Percentiles rank a stretch among this genome's conserved stretches.
Evolutionary conservation across 164 flowering plant genomes (phyloP).

Genomic region (Sedum album): DNA sequence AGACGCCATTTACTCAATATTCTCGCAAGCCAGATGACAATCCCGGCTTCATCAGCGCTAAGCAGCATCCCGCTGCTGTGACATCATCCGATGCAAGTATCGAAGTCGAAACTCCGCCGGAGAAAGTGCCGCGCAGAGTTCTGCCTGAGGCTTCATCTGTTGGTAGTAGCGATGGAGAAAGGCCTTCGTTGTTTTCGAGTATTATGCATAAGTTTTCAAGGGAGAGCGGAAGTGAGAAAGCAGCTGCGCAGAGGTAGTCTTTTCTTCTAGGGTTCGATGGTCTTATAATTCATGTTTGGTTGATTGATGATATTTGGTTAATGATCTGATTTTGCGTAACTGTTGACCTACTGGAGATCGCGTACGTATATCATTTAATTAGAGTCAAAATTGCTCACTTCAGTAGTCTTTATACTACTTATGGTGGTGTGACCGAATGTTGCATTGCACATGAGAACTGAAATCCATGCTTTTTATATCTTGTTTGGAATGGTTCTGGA

Average conservation of each 20-base stretch:
- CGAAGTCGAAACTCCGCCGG: conserved; percentile 92
- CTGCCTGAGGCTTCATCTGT: conserved; percentile 15
- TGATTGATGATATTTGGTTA: neutral
- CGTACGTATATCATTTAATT: too few species aligned
- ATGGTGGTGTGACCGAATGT: too few species aligned
- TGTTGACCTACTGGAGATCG: too few species aligned
- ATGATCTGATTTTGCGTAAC: neutral
- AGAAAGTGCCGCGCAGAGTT: conserved; percentile 62
- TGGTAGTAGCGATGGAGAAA: conserved; percentile 13
- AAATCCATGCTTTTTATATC: neutral
- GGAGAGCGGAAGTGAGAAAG: conserved; percentile 22
- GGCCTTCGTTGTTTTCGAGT: conserved; percentile 43
- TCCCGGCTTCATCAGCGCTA: conserved; percentile 7
- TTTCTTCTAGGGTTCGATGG: conserved; percentile 3
- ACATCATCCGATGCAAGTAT: conserved; percentile 11
- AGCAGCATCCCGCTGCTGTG: conserved; percentile 9
- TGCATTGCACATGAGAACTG: too few species aligned
- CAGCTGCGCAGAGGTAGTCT: conserved; percentile 24
- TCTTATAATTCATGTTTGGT: neutral
- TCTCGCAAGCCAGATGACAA: conserved; percentile 16
- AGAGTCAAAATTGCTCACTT: too few species aligned
- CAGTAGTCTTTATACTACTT: too few species aligned
- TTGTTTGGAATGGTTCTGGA: neutral
- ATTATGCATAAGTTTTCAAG: conserved; percentile 71
- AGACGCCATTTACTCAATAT: conserved; percentile 15